phyloP scores from a whole-genome alignment of 495 filamentous ascomycete genomes.

The Sporormia fimetaria region DNA sequence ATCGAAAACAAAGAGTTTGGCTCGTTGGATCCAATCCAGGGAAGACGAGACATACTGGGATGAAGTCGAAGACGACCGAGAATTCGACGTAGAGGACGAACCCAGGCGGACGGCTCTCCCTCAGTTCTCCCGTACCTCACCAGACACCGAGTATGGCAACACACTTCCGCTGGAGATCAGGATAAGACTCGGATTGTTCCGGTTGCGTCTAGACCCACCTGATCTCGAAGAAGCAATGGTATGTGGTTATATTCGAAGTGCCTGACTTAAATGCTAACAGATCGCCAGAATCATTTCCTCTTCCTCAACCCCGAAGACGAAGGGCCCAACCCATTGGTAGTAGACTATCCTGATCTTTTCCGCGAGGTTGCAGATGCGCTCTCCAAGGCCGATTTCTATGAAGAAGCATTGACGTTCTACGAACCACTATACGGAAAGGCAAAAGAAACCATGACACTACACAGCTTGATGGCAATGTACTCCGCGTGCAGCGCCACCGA shows the following conservation, averaged over 20 bases:
- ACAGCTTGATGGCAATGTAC: conserved; percentile 58
- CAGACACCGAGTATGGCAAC: conserved; percentile 45
- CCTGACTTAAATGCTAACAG: conserved; percentile 2
- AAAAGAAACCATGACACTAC: conserved; percentile 46
- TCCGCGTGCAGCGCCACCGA: conserved; percentile 57
- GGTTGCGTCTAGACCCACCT: conserved; percentile 49
- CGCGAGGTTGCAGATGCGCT: conserved; percentile 59
- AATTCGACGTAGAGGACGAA: conserved; percentile 72
- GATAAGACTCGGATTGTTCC: conserved; percentile 74
- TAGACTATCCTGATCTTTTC: conserved; percentile 64
- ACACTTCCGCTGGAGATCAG: conserved; percentile 70
- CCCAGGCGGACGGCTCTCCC: conserved; percentile 50
- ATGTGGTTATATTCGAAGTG: conserved; percentile 29
- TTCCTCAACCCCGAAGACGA: conserved; percentile 51
- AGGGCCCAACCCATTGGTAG: conserved; percentile 39
- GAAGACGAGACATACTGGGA: conserved; percentile 71
- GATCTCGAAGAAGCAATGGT: conserved; percentile 68
- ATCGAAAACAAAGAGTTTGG: conserved; percentile 51
- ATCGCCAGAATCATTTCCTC: conserved; percentile 47
- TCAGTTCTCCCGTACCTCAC: conserved; percentile 37
- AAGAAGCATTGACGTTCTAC: conserved; percentile 65
- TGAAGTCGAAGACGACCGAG: conserved; percentile 68
- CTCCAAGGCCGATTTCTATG: conserved; percentile 42
- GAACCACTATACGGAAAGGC: conserved; percentile 46
- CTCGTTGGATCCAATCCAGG: conserved; percentile 74